Percentiles rank a stretch among this genome's conserved stretches.
These are phyloP conservation scores for Handroanthus guayacan DNA, from an alignment of 257 asterid species.

Conservation along the genomic window DNA sequence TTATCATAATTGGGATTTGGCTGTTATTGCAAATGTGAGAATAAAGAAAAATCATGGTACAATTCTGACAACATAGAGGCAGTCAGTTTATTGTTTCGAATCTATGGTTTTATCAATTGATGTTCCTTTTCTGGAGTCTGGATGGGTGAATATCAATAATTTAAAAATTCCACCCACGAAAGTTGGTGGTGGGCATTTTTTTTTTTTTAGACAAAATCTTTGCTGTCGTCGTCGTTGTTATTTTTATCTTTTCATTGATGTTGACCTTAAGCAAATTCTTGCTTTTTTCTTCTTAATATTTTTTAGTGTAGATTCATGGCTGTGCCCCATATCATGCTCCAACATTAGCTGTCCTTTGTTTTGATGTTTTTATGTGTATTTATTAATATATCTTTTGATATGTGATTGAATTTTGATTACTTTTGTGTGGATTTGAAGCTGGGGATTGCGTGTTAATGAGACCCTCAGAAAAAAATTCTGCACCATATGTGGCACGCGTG, in stretches of 20 bases:
- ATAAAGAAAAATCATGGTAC: neutral
- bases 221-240: neutral
- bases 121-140: neutral
- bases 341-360: neutral
- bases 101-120: neutral
- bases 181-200: neutral
- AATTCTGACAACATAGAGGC: neutral
- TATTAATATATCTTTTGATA: neutral
- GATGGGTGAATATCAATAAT: constrained; percentile 1
- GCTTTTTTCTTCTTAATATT: neutral
- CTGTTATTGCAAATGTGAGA: neutral
- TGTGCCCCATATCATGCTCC: neutral
- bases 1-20: neutral
- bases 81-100: neutral
- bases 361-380: neutral
- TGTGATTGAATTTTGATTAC: constrained; percentile 25
- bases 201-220: neutral
- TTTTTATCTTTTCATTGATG: neutral
- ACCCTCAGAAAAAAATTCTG: constrained; percentile 47
- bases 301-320: constrained; percentile 3
- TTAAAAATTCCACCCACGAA: constrained; percentile 7
- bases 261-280: neutral
- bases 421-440: constrained; percentile 46
- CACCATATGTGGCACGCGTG: constrained; percentile 66
- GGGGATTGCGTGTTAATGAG: constrained; percentile 73